These are phyloP conservation scores for Moricandia arvensis DNA, from an alignment of 345 rosid genomes.

Conservation along the genomic window DNA sequence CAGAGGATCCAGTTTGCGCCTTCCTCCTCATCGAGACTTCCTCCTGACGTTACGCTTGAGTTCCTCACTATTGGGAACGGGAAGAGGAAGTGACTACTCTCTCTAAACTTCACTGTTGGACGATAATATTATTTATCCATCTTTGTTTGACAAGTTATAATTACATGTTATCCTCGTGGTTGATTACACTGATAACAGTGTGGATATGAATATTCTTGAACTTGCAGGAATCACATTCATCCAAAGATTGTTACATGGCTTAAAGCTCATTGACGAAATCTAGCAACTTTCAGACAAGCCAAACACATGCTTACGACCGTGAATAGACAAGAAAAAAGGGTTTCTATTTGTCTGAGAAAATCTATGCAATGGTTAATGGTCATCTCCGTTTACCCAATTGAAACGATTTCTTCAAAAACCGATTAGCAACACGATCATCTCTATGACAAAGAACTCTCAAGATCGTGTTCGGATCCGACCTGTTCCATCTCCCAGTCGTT, in stretches of 20 bases:
- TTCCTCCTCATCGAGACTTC: slow-evolving; percentile 46
- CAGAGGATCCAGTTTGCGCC: slow-evolving; percentile 68
- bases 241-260: too few relatives aligned
- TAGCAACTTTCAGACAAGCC: too few relatives aligned
- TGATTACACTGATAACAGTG: not conserved
- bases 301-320: not conserved
- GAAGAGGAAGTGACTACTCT: slow-evolving; percentile 29
- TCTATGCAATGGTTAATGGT: not conserved
- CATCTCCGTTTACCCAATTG: slow-evolving; percentile 66
- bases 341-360: not conserved
- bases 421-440: slow-evolving; percentile 62
- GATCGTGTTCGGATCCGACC: slow-evolving; percentile 80
- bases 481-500: slow-evolving; percentile 72
- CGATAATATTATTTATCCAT: not conserved
- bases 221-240: too few relatives aligned
- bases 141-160: not conserved
- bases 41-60: slow-evolving; percentile 74
- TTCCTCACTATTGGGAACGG: slow-evolving; percentile 59
- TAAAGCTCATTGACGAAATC: too few relatives aligned
- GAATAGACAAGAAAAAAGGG: not conserved
- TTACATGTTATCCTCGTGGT: not conserved
- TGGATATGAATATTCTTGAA: not conserved
- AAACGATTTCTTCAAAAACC: slow-evolving; percentile 67
- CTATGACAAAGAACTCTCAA: slow-evolving; percentile 71
- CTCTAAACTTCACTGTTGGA: not conserved